Evolutionary conservation across 306 rosid species (phyloP), one percentile per base, ranked within the genome.

Genomic region (Rubus idaeus): DNA sequence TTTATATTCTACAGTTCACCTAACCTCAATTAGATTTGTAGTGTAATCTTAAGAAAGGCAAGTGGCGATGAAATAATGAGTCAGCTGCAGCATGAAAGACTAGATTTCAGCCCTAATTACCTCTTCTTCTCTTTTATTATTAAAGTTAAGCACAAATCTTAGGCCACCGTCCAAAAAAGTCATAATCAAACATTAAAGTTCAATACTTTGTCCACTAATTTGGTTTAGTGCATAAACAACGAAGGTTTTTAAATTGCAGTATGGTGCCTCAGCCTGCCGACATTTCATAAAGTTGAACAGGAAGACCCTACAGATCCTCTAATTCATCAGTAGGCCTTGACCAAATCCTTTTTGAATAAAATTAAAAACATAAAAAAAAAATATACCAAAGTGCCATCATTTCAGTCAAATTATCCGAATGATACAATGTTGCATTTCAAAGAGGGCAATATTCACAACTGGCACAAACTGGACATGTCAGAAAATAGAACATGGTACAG

Each of bases 191-290:
- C 61, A 51, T 10, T n/a, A 35, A 47, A 12, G 52, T 51, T 51
- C 37, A 53, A 17, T 57, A 80, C 80, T 77, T 76, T 44, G 80
- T 73, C 76, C 66, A 71, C 18, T 58, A 6, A 52, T 74, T 58
- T 64, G 42, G 75, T 18, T 71, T 21, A 10, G 30, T 57, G 37
- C 37, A 56, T 58, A 71, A 47, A 56, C 21, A 63, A 64, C n/a
- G 71, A 23, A 21, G 63, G 77, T 13, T 74, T 72, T 20, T 52
- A 77, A 80, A 53, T 67, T 53, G 17, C 16, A 56, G 74, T 56
- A 46, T 39, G 72, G 77, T 23, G 68, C 63, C 7, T 60, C 55
- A 71, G 65, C 64, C 64, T 84, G 90, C 92, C 86, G 92, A 88
- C 92, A 78, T 87, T 30, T 77, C 70, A 6, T 51, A 51, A 68